Percentiles rank a stretch among this genome's conserved stretches.
phyloP scores from a whole-genome alignment of 2,329 filamentous ascomycete species.

The Plectosphaerella sp. region DNA sequence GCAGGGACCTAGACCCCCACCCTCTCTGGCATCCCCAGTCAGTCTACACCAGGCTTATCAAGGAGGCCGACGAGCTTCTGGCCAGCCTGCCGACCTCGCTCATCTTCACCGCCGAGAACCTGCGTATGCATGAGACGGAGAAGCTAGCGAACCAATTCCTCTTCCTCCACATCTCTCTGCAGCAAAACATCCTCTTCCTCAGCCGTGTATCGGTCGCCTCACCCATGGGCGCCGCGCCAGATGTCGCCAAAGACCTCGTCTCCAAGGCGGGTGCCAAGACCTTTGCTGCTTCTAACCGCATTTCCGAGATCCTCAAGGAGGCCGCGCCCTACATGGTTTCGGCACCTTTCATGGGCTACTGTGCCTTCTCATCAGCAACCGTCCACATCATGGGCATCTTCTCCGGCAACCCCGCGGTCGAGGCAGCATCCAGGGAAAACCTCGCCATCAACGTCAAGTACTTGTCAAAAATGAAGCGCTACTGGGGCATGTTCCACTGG shows the following conservation, averaged over 20 bases:
- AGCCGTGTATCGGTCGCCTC: conserved; percentile 80
- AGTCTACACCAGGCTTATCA: conserved; percentile 64
- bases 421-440: conserved; percentile 76
- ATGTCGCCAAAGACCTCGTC: conserved; percentile 74
- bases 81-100: conserved; percentile 65
- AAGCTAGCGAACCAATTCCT: conserved; percentile 87
- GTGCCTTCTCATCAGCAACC: conserved; percentile 86
- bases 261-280: conserved; percentile 71
- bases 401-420: conserved; percentile 72
- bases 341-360: conserved; percentile 92
- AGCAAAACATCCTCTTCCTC: conserved; percentile 87
- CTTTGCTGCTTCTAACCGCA: conserved; percentile 78
- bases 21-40: conserved; percentile 84
- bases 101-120: conserved; percentile 75
- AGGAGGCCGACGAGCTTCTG: conserved; percentile 67
- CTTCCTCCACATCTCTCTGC: conserved; percentile 83
- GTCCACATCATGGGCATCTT: conserved; percentile 94
- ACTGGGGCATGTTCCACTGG: conserved; percentile 98
- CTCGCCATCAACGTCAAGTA: conserved; percentile 86
- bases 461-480: conserved; percentile 89
- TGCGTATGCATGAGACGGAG: conserved; percentile 79
- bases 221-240: conserved; percentile 58
- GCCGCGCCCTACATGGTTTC: conserved; percentile 76
- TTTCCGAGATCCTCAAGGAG: conserved; percentile 79
- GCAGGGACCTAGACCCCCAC: conserved; percentile 70